Evolutionary conservation across 2,329 filamentous ascomycete species (phyloP).

Genomic region (Tolypocladium inflatum): DNA sequence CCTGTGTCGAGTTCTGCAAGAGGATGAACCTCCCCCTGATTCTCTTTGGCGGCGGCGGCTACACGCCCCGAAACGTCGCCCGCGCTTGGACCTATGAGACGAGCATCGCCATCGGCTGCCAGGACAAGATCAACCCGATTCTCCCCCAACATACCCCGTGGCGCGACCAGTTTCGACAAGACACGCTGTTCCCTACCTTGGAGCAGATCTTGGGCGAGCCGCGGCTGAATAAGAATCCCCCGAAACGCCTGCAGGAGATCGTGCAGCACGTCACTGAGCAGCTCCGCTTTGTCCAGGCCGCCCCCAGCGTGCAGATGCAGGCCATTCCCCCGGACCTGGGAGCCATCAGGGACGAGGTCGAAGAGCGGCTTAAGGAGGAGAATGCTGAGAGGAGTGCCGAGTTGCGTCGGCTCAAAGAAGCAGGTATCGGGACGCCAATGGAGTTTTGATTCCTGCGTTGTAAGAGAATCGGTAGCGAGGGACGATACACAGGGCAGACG

Average conservation of each 20-base stretch:
- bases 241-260: conserved; percentile 66
- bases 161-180: conserved; percentile 78
- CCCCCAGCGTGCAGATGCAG: conserved; percentile 80
- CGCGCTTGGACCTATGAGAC: conserved; percentile 97
- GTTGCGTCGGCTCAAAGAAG: conserved; percentile 43
- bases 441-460: conserved; percentile 28
- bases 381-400: conserved; percentile 47
- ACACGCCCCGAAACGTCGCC: conserved; percentile 93
- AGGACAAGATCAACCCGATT: conserved; percentile 58
- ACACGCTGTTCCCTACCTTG: conserved; percentile 83
- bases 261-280: conserved; percentile 75
- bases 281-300: conserved; percentile 71
- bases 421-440: conserved; percentile 47
- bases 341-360: conserved; percentile 58
- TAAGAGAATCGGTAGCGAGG: background rate
- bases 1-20: conserved; percentile 86
- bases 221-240: conserved; percentile 68
- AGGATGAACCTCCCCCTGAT: conserved; percentile 70
- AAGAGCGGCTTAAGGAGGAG: conserved; percentile 57
- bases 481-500: background rate
- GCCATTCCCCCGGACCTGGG: conserved; percentile 70
- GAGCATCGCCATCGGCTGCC: conserved; percentile 71
- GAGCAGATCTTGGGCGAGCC: conserved; percentile 59
- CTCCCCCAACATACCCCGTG: conserved; percentile 78
- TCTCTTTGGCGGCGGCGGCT: conserved; percentile 88